Base-by-base conservation (phyloP, 2,329 filamentous ascomycete genomes). In the Colletotrichum noveboracense region DNA sequence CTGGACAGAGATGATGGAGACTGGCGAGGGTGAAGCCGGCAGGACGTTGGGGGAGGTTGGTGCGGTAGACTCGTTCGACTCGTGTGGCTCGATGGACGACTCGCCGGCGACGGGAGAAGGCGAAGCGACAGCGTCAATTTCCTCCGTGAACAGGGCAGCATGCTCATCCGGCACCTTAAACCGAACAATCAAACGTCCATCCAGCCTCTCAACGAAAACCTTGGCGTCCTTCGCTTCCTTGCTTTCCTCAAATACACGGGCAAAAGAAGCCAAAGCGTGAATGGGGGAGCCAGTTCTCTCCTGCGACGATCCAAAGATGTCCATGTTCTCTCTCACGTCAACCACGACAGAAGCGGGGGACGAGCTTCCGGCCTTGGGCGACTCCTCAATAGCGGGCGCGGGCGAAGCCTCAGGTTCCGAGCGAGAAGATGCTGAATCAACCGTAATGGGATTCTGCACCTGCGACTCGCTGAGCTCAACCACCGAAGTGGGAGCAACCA, bases 151-250 rank as follows among this genome's bases (percentile, higher is more conserved):
- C 6, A 65, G 14, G 3, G 43, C 66, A 16, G 60, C 52, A 14
- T 38, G 38, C 21, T 77, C 58, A 4, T 77, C 68, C 30, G 75
- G 66, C 36, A 78, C 52, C 72, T 76, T 77, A 70, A 78, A 77
- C 18, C 75, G 77, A 34, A 70, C 71, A 43, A 77, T 62, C 18
- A 77, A 28, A 2, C 75, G 77, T 6, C 52, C 77, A 21, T 55
- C 66, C 18, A 73, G 36, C 7, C 24, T 65, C 7, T 34, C 58
- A 7, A 76, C 56, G 7, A 70, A 6, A 12, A 76, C 76, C 32
- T 21, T 75, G 18, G 34, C 36, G 5, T 75, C 71, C n/a, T 32
- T 56, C 9, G 5, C 21, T 52, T 73, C 70, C 43, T 60, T 36
- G 6, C 56, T 56, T 18, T 73, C 73, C 12, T 73, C 73, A 1